A percentile compares a stretch with the other conserved stretches of the same genome.
Evolutionary conservation across 345 rosid genomes (phyloP).

Genomic region (Isatis tinctoria): DNA sequence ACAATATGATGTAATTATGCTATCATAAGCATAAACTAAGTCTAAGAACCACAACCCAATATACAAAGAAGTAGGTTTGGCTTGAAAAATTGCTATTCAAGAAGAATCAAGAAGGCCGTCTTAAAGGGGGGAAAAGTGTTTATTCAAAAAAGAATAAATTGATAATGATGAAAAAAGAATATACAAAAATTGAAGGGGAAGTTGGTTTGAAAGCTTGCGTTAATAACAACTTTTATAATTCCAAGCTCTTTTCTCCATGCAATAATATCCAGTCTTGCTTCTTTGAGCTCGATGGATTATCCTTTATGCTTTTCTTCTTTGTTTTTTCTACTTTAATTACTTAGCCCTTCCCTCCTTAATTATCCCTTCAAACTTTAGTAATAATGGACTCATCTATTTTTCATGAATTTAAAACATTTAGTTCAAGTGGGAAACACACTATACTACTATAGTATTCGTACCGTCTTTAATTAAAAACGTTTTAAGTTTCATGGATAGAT

Average conservation of each 20-base stretch:
- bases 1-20: neutral
- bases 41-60: neutral
- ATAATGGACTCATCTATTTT: neutral
- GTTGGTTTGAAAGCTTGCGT: slow-evolving; percentile 18
- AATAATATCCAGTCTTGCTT: slow-evolving; percentile 21
- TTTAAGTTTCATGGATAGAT: neutral
- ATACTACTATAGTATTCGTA: too few species aligned
- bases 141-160: slow-evolving; percentile 22
- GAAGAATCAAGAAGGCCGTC: slow-evolving; percentile 7
- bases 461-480: neutral
- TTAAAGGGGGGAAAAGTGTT: neutral
- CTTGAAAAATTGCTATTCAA: neutral
- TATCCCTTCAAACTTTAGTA: slow-evolving; percentile 10
- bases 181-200: slow-evolving; percentile 6
- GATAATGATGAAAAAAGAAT: slow-evolving; percentile 18
- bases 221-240: slow-evolving; percentile 18
- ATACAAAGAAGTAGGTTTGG: neutral
- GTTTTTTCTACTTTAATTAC: slow-evolving; percentile 10
- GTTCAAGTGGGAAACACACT: neutral
- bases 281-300: slow-evolving; percentile 20
- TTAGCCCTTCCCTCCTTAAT: slow-evolving; percentile 14
- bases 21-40: neutral
- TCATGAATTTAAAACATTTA: neutral
- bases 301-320: slow-evolving; percentile 27
- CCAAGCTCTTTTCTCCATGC: slow-evolving; percentile 23